Evolutionary conservation across 352 stramenopile genomes (phyloP), one percentile per base, ranked within the genome.

Genomic region (Pythium guiyangense): DNA sequence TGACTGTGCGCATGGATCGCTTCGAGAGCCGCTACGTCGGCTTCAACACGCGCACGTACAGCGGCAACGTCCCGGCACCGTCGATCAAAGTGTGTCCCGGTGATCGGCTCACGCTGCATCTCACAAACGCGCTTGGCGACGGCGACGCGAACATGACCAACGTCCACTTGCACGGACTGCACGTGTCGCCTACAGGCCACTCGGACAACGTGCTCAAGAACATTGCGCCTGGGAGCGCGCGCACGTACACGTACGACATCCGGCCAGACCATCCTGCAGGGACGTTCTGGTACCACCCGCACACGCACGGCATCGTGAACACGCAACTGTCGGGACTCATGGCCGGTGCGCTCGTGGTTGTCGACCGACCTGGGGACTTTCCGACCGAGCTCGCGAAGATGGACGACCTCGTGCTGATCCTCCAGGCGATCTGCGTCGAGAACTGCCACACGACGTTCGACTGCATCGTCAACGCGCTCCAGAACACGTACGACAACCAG

Each of bases 261-360:
- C 76, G 78, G 0, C 46, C 62, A 0, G 76, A 92, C 54, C 82
- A 92, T 57, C 79, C 82, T 10, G 54, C 76, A 9, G 82, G 82
- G 14, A 90, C 82, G 48, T 92, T 89, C 55, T 92, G 82, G 82
- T 92, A 92, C 56, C 82, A 92, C 54, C 78, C 82, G 17, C 82
- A 92, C 62, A 63, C 71, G 35, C 77, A 89, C 51, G 79, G 79
- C n/a, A 71, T 88, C 51, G 68, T 87, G 29, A 92, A 92, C 54
- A 79, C 82, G 27, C 82, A 92, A 52, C 60, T 92, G 4, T 77
- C 76, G 31, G 82, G 82, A 14, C 74, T 92, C 62, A 86, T 92
- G 77, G 79, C 82, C 46, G 82, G 82, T 1, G 62, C 73, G 26
- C 58, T 92, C 9, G 70, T 90, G 49, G 73, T 92, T 10, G 73